Percentiles rank a stretch among this genome's conserved stretches.
phyloP scores from a whole-genome alignment of 352 stramenopile genomes.

The Phytophthora pseudosyringae region DNA sequence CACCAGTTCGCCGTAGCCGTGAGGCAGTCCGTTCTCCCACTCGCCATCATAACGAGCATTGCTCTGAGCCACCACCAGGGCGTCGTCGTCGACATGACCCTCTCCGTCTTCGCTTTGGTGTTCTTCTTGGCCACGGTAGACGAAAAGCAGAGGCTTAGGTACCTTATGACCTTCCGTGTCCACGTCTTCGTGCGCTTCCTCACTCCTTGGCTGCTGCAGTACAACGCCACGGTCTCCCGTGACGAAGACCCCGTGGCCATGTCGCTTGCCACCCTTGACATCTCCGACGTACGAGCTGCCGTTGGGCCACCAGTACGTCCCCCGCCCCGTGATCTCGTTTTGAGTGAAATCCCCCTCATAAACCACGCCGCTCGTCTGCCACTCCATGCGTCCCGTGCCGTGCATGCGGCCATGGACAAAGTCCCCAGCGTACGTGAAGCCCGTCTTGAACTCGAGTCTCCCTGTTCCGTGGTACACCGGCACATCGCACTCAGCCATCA shows the following conservation, averaged over 20 bases:
- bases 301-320: constrained; percentile 82
- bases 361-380: constrained; percentile 50
- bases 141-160: constrained; percentile 38
- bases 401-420: constrained; percentile 81
- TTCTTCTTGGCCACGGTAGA: constrained; percentile 23
- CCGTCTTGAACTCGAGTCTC: constrained; percentile 59
- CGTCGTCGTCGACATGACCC: neutral
- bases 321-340: constrained; percentile 73
- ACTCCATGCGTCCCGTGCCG: constrained; percentile 71
- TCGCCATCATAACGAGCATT: constrained; percentile 80
- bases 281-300: constrained; percentile 83
- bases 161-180: neutral
- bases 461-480: constrained; percentile 72
- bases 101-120: constrained; percentile 6
- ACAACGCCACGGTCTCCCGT: constrained; percentile 43
- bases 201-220: neutral
- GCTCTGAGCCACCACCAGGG: constrained; percentile 41
- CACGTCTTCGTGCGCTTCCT: neutral
- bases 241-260: constrained; percentile 76
- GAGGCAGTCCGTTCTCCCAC: constrained; percentile 72
- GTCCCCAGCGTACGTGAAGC: constrained; percentile 69
- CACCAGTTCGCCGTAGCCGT: constrained; percentile 73
- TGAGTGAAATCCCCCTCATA: constrained; percentile 79
- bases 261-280: constrained; percentile 66
- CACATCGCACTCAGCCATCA: constrained; percentile 47